phyloP scores from a whole-genome alignment of 345 rosid species.

The Euclidium syriacum region DNA sequence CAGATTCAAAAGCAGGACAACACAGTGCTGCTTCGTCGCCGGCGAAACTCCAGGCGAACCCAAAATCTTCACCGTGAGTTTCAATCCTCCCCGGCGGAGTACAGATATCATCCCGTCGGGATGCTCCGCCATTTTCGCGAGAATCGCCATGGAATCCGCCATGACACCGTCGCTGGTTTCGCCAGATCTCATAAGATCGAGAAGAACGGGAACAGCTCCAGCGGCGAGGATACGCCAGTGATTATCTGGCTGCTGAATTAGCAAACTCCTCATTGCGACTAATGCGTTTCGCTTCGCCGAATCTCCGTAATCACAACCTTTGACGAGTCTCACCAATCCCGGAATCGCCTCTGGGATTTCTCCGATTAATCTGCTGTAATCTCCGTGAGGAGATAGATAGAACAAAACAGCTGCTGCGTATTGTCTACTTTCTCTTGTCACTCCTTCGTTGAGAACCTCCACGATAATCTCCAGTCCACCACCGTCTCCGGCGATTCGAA shows the following conservation, averaged over 20 bases:
- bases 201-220: constrained; percentile 49
- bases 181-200: constrained; percentile 37
- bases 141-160: constrained; percentile 62
- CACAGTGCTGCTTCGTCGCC: constrained; percentile 58
- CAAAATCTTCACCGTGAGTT: constrained; percentile 36
- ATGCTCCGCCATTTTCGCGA: constrained; percentile 60
- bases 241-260: constrained; percentile 49
- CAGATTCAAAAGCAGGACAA: constrained; percentile 56
- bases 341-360: constrained; percentile 52
- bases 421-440: constrained; percentile 50
- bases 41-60: constrained; percentile 41
- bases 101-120: constrained; percentile 55
- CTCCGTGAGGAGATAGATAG: constrained; percentile 58
- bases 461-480: constrained; percentile 47
- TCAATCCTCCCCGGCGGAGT: constrained; percentile 42
- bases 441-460: constrained; percentile 44
- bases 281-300: constrained; percentile 62
- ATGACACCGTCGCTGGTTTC: constrained; percentile 40
- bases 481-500: constrained; percentile 44
- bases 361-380: constrained; percentile 60
- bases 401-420: constrained; percentile 68
- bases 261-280: constrained; percentile 60
- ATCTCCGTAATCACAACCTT: constrained; percentile 29
- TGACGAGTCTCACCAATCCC: constrained; percentile 50
- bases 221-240: constrained; percentile 55